Evolutionary conservation across 1,139 yeast species (phyloP).

Genomic region (Suhomyces yuchorum): DNA sequence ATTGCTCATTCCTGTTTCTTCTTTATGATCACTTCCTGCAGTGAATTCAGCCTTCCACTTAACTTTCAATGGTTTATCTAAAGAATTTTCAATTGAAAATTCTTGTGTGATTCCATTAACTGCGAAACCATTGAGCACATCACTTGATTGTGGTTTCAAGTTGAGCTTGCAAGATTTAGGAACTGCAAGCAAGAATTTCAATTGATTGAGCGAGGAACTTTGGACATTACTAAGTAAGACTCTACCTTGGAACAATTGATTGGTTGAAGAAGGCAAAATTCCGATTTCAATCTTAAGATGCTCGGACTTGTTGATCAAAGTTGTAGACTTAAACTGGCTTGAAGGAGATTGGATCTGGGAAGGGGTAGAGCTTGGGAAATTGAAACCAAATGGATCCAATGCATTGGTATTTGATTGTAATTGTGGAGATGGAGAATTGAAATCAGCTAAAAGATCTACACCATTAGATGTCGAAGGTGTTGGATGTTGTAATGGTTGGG

Average conservation of each 20-base stretch:
- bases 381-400: slow-evolving; percentile 56
- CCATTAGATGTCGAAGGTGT: slow-evolving; percentile 19
- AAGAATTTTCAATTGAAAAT: slow-evolving; percentile 58
- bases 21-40: slow-evolving; percentile 47
- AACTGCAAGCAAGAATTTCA: slow-evolving; percentile 79
- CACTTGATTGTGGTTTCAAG: slow-evolving; percentile 71
- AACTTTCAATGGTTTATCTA: slow-evolving; percentile 57
- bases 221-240: slow-evolving; percentile 46
- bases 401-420: slow-evolving; percentile 42
- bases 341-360: slow-evolving; percentile 27
- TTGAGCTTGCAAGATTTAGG: slow-evolving; percentile 70
- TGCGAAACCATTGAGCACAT: slow-evolving; percentile 51
- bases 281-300: slow-evolving; percentile 57
- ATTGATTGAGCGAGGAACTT: slow-evolving; percentile 34
- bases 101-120: slow-evolving; percentile 61
- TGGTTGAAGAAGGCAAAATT: slow-evolving; percentile 37
- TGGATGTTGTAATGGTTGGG: slow-evolving; percentile 15
- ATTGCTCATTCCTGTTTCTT: slow-evolving; percentile 58
- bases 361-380: slow-evolving; percentile 47
- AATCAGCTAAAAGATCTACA: slow-evolving; percentile 48
- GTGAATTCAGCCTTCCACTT: slow-evolving; percentile 77
- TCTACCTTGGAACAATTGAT: slow-evolving; percentile 46
- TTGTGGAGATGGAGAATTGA: slow-evolving; percentile 51
- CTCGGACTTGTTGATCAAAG: slow-evolving; percentile 47
- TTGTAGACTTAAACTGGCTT: slow-evolving; percentile 16